phyloP scores from a whole-genome alignment of 441 rosid species.

The Erodium trifolium region DNA sequence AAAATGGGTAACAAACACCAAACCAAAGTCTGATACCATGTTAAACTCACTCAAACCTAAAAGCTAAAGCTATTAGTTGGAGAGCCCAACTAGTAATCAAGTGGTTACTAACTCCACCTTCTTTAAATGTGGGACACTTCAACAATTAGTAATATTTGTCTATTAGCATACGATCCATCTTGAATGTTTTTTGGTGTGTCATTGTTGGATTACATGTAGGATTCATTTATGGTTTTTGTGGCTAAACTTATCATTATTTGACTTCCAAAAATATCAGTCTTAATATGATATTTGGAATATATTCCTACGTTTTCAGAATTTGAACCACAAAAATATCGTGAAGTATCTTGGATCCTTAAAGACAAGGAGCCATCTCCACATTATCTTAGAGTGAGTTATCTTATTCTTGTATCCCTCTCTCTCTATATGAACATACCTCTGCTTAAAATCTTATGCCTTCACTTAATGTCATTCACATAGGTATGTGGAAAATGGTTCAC shows the following conservation, averaged over 20 bases:
- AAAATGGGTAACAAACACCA: neutral
- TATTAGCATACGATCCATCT: neutral
- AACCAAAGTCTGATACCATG: neutral
- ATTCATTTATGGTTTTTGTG: constrained; percentile 10
- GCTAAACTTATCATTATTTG: constrained; percentile 8
- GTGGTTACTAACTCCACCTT: neutral
- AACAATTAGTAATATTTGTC: neutral
- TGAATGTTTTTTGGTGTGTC: neutral
- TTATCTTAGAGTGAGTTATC: constrained; percentile 84
- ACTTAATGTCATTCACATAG: constrained; percentile 34
- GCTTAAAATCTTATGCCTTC: constrained; percentile 13
- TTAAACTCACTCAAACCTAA: neutral
- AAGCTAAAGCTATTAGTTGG: neutral
- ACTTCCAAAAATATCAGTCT: neutral
- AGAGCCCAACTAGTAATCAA: neutral
- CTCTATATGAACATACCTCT: neutral
- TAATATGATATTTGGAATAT: constrained; percentile 1
- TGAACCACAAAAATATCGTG: constrained; percentile 97
- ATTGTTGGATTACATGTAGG: constrained; percentile 10
- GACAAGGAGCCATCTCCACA: constrained; percentile 94
- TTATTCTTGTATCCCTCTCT: constrained; percentile 13
- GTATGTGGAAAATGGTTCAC: constrained; percentile 99
- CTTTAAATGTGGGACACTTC: neutral
- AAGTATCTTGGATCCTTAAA: constrained; percentile 93
- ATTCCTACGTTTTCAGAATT: constrained; percentile 46